These are phyloP conservation scores for Rhizopus microsporus DNA, from an alignment of 371 early-diverging fungal species.

Conservation along the genomic window DNA sequence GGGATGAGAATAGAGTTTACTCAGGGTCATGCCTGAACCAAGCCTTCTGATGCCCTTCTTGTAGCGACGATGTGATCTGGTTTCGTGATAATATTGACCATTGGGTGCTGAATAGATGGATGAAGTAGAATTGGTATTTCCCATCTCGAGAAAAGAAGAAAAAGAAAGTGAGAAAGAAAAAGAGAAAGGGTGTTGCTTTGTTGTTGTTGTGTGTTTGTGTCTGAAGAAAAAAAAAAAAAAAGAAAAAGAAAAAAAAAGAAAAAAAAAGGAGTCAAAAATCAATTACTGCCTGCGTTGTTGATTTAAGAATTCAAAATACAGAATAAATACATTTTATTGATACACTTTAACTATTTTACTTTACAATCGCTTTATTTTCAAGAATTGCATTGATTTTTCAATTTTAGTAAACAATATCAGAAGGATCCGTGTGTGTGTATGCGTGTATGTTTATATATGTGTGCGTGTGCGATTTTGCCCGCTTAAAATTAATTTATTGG, in stretches of 20 bases:
- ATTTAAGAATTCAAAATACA: neutral
- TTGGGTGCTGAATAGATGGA: slow-evolving; percentile 23
- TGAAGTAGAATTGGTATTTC: slow-evolving; percentile 17
- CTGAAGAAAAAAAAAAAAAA: neutral
- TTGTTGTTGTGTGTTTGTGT: slow-evolving; percentile 1
- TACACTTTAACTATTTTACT: too few species aligned
- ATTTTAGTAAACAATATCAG: too few species aligned
- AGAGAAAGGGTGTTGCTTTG: neutral
- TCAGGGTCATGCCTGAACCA: slow-evolving; percentile 24
- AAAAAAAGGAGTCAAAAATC: neutral
- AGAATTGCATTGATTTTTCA: too few species aligned
- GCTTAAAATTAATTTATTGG: slow-evolving; percentile 1
- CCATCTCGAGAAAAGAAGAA: slow-evolving; percentile 11
- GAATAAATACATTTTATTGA: neutral
- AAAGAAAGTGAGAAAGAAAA: neutral
- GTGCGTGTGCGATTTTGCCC: neutral
- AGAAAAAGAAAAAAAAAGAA: neutral
- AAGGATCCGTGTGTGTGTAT: slow-evolving; percentile 2
- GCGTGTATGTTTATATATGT: slow-evolving; percentile 18
- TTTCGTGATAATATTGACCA: slow-evolving; percentile 6
- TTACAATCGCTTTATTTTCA: too few species aligned
- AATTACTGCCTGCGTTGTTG: too few species aligned
- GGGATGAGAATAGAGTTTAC: slow-evolving; percentile 18
- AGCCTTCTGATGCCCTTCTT: slow-evolving; percentile 9
- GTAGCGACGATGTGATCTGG: neutral